These are phyloP conservation scores for Emmonsiellopsis sp. DNA, from an alignment of 2,329 filamentous ascomycete species.

Conservation along the genomic window DNA sequence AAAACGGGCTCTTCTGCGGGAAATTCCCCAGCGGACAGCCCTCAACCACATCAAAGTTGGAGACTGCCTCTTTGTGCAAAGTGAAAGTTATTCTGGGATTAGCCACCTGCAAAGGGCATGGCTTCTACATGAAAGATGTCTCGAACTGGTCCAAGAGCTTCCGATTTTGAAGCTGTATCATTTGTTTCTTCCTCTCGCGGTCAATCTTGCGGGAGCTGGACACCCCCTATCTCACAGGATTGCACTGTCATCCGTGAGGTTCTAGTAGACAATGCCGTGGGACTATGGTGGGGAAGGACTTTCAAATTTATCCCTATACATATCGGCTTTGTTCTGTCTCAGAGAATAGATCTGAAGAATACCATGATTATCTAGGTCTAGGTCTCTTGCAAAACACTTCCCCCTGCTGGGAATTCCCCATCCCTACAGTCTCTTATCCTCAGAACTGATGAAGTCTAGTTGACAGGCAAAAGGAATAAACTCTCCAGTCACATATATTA, in stretches of 20 bases:
- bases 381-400: too few species aligned
- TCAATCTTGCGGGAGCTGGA: background rate
- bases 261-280: conserved; percentile 10
- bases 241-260: conserved; percentile 1
- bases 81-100: conserved; percentile 2
- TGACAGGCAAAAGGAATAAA: too few species aligned
- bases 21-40: too few species aligned
- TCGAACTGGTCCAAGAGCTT: conserved; percentile 1
- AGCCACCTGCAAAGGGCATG: conserved; percentile 1
- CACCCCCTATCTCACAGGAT: conserved; percentile 2
- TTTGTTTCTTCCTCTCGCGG: conserved; percentile 3
- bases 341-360: too few species aligned
- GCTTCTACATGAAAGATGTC: conserved; percentile 7
- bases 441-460: too few species aligned
- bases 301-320: conserved; percentile 5
- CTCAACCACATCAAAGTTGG: background rate
- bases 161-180: conserved; percentile 1
- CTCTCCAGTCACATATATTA: too few species aligned
- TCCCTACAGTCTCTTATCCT: too few species aligned
- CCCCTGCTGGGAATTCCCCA: too few species aligned
- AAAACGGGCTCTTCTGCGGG: too few species aligned
- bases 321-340: too few species aligned
- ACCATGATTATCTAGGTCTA: too few species aligned
- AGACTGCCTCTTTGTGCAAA: background rate
- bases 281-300: conserved; percentile 8